Conservation (phyloP, 139 green algal species). For the Chlamydomonas asymmetrica region DNA sequence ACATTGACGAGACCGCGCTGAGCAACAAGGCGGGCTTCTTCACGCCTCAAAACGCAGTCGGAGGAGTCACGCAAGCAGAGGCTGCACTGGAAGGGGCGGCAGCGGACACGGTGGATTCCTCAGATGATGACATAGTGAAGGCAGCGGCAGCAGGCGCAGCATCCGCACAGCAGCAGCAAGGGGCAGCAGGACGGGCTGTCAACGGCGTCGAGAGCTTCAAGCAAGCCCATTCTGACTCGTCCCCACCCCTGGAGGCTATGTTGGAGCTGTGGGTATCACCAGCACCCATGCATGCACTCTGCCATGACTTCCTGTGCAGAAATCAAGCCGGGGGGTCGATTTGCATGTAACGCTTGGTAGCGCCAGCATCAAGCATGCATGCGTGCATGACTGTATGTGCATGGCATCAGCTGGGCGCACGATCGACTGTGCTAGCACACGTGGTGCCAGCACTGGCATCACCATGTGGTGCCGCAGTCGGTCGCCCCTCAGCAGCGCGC, state of each 20-base stretch:
- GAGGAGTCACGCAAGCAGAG: neutral
- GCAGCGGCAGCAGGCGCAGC: neutral
- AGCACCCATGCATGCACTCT: too few relatives aligned
- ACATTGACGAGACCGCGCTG: conserved; percentile 36
- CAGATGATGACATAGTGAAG: neutral
- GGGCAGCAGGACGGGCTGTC: neutral
- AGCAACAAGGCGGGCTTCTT: conserved; percentile 35
- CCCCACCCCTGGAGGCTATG: too few relatives aligned
- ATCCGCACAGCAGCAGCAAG: neutral
- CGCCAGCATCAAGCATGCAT: too few relatives aligned
- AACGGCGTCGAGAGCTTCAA: neutral
- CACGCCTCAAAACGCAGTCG: neutral
- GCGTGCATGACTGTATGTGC: too few relatives aligned
- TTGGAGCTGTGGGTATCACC: too few relatives aligned
- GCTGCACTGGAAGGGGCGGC: neutral
- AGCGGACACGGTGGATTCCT: neutral
- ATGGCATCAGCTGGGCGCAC: too few relatives aligned
- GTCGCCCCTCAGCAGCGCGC: neutral
- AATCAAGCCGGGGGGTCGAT: too few relatives aligned
- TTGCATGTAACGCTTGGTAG: too few relatives aligned
- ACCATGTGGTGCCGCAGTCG: neutral
- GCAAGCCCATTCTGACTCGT: too few relatives aligned
- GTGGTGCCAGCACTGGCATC: too few relatives aligned
- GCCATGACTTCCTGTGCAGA: too few relatives aligned
- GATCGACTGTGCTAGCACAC: too few relatives aligned